A percentile compares a stretch with the other conserved stretches of the same genome.
phyloP scores from a whole-genome alignment of 768 basidiomycete species.

The Tricholoma flavovirens region DNA sequence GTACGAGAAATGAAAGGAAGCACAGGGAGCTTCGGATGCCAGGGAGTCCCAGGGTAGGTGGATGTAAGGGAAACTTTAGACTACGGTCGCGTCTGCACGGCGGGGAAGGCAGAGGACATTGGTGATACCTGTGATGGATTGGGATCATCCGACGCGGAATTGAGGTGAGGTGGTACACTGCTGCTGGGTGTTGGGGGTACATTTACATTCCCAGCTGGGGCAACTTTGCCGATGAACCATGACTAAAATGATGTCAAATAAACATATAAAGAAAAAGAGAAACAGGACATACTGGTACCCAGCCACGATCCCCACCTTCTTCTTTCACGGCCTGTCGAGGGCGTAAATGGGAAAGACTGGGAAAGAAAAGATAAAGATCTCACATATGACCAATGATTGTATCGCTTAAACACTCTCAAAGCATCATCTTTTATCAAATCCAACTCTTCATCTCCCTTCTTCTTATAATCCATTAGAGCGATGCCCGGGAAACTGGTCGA shows the following conservation, averaged over 20 bases:
- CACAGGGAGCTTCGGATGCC: background rate
- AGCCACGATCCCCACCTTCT: slow-evolving; percentile 88
- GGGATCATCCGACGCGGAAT: slow-evolving; percentile 28
- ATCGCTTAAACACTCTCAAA: slow-evolving; percentile 92
- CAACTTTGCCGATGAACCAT: slow-evolving; percentile 93
- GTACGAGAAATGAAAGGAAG: background rate
- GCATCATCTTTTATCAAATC: slow-evolving; percentile 84
- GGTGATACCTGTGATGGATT: slow-evolving; percentile 60
- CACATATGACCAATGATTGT: slow-evolving; percentile 97
- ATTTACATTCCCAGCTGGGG: slow-evolving; percentile 46
- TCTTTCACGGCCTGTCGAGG: slow-evolving; percentile 79
- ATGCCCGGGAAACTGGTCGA: slow-evolving; percentile 97
- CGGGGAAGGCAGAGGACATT: slow-evolving; percentile 80
- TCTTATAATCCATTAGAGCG: slow-evolving; percentile 93
- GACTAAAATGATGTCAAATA: slow-evolving; percentile 39
- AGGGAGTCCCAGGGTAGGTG: background rate
- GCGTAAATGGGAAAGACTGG: slow-evolving; percentile 2
- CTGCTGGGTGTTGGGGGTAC: slow-evolving; percentile 41
- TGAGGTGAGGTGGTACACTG: slow-evolving; percentile 26
- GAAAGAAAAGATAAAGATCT: slow-evolving; percentile 19
- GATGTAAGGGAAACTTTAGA: background rate
- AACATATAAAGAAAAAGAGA: background rate
- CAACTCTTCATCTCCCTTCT: slow-evolving; percentile 90
- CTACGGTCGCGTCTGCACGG: slow-evolving; percentile 30
- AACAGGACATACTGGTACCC: slow-evolving; percentile 72